Evolutionary conservation across 192 early-diverging fungal species (phyloP), one percentile per base, ranked within the genome.

Genomic region (Allomyces macrogynus): DNA sequence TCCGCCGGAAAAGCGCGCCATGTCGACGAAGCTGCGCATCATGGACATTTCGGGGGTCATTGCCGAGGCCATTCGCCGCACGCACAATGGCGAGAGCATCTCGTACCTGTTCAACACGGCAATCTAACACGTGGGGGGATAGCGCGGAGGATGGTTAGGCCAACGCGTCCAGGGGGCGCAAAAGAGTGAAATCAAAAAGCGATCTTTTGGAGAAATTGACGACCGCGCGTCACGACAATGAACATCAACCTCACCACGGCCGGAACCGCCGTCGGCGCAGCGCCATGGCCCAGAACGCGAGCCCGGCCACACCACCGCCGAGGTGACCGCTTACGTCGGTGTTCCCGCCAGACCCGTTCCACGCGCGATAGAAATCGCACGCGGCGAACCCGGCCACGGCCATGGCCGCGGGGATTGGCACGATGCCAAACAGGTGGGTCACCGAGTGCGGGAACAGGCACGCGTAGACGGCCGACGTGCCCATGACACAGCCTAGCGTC

Each of bases 41-140:
- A 89, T 98, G 69, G 95, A 95, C 71, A 81, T 98, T 61, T 86
- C 85, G 25, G 81, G 84, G 14, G 88, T 92, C n/a, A 73, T 98
- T 62, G 88, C 93, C 22, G 93, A 98, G 75, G 95, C 91, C 10
- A 91, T 93, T 71, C 82, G 89, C 65, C 76, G 91, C 24, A 92
- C 86, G 64, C 92, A 95, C 79, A 93, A 95, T 69, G 90, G 89
- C 62, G 92, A 95, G 76, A 86, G 82, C 69, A 90, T 95, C 72
- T 89, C 87, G 43, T 95, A 91, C 68, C 77, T 95, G 70, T 95
- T 95, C 69, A 70, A 80, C 25, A 73, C 75, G 65, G 69, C 74
- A 4, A 64, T 74, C 24, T 76, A 8, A 40, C 32, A 8, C 32
- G 7, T 8, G 32, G 32, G 32, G 3, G 32, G 32, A 40, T 2